phyloP scores from a whole-genome alignment of 2,329 filamentous ascomycete species.

The Verruconis gallopava region DNA sequence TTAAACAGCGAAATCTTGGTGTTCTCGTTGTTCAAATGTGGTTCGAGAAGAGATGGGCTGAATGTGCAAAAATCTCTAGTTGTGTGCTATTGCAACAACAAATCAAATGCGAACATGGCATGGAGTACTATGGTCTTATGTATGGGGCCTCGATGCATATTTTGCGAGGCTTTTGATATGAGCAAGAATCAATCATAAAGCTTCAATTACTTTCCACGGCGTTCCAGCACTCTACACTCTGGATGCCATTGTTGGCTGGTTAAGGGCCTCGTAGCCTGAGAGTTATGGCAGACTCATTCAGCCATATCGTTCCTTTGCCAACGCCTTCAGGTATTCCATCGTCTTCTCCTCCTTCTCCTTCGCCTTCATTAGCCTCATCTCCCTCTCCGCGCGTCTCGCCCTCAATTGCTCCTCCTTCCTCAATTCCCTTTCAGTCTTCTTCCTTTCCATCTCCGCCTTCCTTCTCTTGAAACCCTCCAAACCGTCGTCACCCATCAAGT shows the following conservation, averaged over 20 bases:
- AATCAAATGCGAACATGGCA: neutral
- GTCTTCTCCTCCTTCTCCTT: conserved; percentile 70
- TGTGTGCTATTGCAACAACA: neutral
- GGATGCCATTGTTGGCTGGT: too few species aligned
- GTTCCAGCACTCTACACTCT: too few species aligned
- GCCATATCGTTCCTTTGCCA: conserved; percentile 72
- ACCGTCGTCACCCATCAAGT: conserved; percentile 63
- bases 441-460: conserved; percentile 51
- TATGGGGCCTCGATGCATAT: neutral
- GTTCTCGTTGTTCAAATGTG: conserved; percentile 4
- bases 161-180: neutral
- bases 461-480: conserved; percentile 53
- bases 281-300: too few species aligned
- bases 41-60: neutral
- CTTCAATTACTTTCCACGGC: too few species aligned
- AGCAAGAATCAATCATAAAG: neutral
- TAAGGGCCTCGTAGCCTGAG: too few species aligned
- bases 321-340: conserved; percentile 63
- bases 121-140: neutral
- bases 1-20: conserved; percentile 42
- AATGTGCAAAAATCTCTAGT: neutral
- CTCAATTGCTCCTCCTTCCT: conserved; percentile 67
- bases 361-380: conserved; percentile 59
- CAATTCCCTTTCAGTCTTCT: conserved; percentile 75
- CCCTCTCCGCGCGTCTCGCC: conserved; percentile 64